Conservation (phyloP, 2,329 filamentous ascomycete species). For the Fusarium sacchari region DNA sequence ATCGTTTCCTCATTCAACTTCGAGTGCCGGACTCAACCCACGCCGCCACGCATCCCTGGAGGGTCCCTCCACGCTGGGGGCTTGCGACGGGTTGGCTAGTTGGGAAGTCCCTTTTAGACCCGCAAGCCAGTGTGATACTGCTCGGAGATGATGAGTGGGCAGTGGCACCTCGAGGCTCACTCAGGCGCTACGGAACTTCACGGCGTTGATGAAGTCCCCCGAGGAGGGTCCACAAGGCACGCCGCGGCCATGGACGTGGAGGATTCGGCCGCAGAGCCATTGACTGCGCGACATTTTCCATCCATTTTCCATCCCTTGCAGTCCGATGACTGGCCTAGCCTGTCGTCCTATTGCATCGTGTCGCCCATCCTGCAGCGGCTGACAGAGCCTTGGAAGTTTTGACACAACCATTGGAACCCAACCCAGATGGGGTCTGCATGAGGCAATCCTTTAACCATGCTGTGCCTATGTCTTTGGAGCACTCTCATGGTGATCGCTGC, state of each 20-base stretch:
- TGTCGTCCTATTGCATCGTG: neutral
- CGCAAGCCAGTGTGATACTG: constrained; percentile 29
- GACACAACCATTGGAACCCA: neutral
- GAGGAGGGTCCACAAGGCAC: constrained; percentile 30
- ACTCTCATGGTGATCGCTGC: neutral
- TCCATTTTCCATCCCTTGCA: constrained; percentile 15
- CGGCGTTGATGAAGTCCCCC: constrained; percentile 29
- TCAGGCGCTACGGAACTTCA: constrained; percentile 27
- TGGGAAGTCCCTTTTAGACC: constrained; percentile 20
- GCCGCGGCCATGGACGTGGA: constrained; percentile 30
- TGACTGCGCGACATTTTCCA: constrained; percentile 36
- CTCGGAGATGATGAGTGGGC: constrained; percentile 41
- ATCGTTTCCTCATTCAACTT: constrained; percentile 24
- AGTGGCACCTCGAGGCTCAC: constrained; percentile 14
- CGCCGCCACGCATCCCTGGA: constrained; percentile 31
- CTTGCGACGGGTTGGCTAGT: constrained; percentile 18
- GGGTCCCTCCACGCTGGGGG: constrained; percentile 20
- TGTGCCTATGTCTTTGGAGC: neutral
- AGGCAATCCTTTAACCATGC: neutral
- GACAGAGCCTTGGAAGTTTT: neutral
- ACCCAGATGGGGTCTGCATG: constrained; percentile 5
- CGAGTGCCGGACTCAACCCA: constrained; percentile 20
- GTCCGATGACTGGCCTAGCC: constrained; percentile 7
- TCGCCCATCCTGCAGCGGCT: neutral
- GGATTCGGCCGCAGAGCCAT: constrained; percentile 12